A percentile compares a stretch with the other conserved stretches of the same genome.
Evolutionary conservation across 352 stramenopile species (phyloP).

Genomic region (Plasmopara viticola): DNA sequence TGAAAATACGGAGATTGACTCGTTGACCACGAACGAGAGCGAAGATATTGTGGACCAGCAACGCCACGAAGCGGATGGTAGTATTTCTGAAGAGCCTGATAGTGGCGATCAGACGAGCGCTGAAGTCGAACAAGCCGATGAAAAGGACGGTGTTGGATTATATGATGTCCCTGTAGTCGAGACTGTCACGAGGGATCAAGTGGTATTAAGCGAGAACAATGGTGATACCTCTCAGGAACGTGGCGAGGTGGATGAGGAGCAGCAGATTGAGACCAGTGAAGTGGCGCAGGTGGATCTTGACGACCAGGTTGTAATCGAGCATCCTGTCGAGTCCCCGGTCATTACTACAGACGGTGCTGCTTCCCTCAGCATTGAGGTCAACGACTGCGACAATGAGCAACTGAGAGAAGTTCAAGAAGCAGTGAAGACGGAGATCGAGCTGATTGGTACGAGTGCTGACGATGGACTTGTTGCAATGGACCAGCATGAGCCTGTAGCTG

Average conservation of each 20-base stretch:
- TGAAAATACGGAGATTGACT: background rate
- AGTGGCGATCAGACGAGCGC: background rate
- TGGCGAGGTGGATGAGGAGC: too few species aligned
- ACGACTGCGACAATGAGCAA: background rate
- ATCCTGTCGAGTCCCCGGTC: background rate
- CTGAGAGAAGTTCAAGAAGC: background rate
- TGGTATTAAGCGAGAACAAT: too few species aligned
- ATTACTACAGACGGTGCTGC: background rate
- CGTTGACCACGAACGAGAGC: too few species aligned
- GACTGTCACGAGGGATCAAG: too few species aligned
- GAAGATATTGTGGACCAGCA: background rate
- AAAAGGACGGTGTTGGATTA: background rate
- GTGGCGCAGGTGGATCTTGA: background rate
- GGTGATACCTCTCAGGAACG: too few species aligned
- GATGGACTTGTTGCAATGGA: constrained; percentile 8
- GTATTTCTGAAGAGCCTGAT: background rate
- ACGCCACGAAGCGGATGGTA: background rate
- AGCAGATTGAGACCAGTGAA: too few species aligned
- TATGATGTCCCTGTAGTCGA: too few species aligned
- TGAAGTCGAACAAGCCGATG: constrained; percentile 1
- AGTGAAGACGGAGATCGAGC: background rate
- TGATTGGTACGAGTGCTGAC: constrained; percentile 1
- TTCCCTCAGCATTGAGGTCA: background rate
- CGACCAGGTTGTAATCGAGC: background rate
- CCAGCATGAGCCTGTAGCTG: constrained; percentile 3